phyloP scores from a whole-genome alignment of 345 rosid genomes.

The Syzygium aqueum region DNA sequence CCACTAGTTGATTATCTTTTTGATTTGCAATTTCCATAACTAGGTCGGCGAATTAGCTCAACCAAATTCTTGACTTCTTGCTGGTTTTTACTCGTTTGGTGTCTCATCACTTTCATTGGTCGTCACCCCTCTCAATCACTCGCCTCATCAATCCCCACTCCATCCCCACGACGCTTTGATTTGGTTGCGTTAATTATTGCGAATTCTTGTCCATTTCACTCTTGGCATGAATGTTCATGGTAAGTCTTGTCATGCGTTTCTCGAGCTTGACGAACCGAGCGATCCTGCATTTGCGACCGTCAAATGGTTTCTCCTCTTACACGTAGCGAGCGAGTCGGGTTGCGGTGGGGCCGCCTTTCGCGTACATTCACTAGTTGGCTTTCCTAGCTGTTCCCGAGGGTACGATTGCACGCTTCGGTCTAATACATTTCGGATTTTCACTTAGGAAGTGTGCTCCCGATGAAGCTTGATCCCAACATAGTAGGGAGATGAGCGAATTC shows the following conservation, averaged over 20 bases:
- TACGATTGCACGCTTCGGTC: too few relatives aligned
- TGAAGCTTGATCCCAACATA: background rate
- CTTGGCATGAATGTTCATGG: too few relatives aligned
- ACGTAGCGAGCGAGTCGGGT: background rate
- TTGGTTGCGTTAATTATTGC: too few relatives aligned
- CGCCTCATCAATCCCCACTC: background rate
- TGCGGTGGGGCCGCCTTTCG: background rate
- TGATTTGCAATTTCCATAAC: background rate
- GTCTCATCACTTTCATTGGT: background rate
- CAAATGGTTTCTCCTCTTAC: background rate
- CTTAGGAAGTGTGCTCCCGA: background rate
- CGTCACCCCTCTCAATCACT: background rate
- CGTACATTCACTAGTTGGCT: background rate
- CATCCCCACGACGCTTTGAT: background rate
- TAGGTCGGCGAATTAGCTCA: background rate
- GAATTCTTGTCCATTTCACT: too few relatives aligned
- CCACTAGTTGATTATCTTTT: background rate
- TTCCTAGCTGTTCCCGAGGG: background rate
- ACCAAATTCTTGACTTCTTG: slow-evolving; percentile 10
- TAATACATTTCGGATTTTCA: background rate
- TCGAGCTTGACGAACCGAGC: background rate
- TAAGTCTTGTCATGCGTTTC: too few relatives aligned
- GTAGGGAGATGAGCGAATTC: background rate
- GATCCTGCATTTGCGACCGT: background rate
- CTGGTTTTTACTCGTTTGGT: slow-evolving; percentile 7